Base-by-base conservation (phyloP, 2,329 filamentous ascomycete genomes). In the Ceratocystis destructans region DNA sequence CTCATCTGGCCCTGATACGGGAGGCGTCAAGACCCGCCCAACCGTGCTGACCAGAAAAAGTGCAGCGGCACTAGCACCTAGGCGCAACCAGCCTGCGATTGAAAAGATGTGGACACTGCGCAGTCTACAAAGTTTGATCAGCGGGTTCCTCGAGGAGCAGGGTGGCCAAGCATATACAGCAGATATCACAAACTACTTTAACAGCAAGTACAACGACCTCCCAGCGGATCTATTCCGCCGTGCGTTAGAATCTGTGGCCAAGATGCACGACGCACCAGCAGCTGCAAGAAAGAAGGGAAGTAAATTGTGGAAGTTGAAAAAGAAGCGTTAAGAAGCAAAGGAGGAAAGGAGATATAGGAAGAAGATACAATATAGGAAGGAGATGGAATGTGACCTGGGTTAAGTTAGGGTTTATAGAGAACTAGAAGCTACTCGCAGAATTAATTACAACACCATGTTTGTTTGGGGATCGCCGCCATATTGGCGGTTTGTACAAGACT, bases 201-300 rank as follows among this genome's bases (percentile, higher is more conserved):
- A 69, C 28, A 63, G 66, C 33, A 61, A 68, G 48, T 64, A 69
- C 33, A 59, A 33, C 4, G 66, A 67, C 37, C 61, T 69, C 20
- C 64, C 67, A 20, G 44, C 62, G 2, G 66, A 67, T 31, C 37
- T 68, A 73, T 97, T 97, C 74, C 93, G 91, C 76, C 80, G 83
- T 71, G 90, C 90, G 71, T 77, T 97, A 65, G 86, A 88, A 71
- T 80, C 80, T 69, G 87, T 96, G 71, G 93, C 93, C 0, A 82
- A 79, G 65, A 75, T 96, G 73, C 83, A 90, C 72, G 80, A 83
- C 73, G 74, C 75, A 8, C 61, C 53, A 50, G 37, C 28, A 20
- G 25, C 44, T 50, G 31, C 22, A n/a, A 81, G 81, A 3, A 78
- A 79, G 8, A 77, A 77, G 3, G 80, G 83, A 70, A 75, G 81